Conservation (phyloP, 139 green algal species). For the Tetratostichococcus sp. region DNA sequence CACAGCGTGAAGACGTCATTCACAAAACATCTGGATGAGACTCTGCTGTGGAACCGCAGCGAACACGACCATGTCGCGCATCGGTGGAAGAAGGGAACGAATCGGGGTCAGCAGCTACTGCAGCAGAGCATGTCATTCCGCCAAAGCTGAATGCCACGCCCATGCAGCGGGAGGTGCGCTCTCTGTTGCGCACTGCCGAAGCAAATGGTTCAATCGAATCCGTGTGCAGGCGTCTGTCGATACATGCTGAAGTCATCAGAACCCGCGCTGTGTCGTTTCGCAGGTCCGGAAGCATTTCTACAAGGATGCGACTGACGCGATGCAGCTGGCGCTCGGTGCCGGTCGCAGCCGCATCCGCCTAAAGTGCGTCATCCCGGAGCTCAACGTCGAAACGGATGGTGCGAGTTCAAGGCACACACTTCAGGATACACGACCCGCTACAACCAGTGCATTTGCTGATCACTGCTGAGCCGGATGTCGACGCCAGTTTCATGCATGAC, state of each 20-base stretch:
- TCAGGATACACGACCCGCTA: no score
- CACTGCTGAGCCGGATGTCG: no score
- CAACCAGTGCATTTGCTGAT: no score
- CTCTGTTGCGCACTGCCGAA: no score
- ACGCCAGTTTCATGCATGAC: no score
- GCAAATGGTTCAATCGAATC: no score
- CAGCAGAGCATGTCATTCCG: not conserved
- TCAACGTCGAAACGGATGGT: slow-evolving; percentile 60
- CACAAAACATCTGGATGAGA: no score
- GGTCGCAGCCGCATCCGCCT: not conserved
- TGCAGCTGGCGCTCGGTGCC: not conserved
- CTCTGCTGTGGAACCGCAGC: no score
- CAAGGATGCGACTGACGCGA: not conserved
- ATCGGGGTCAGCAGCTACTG: not conserved
- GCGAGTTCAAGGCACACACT: no score
- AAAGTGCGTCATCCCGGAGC: slow-evolving; percentile 38
- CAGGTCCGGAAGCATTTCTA: not conserved
- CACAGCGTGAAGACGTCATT: no score
- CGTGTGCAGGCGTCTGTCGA: not conserved
- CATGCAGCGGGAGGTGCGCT: not conserved
- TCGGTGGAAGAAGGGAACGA: not conserved
- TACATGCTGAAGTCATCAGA: not conserved
- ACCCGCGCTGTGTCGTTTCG: no score
- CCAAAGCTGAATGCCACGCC: not conserved
- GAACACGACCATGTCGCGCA: not conserved